Evolutionary conservation across 1,284 basidiomycete genomes (phyloP).

Genomic region (Gyrodon tennesseensis): DNA sequence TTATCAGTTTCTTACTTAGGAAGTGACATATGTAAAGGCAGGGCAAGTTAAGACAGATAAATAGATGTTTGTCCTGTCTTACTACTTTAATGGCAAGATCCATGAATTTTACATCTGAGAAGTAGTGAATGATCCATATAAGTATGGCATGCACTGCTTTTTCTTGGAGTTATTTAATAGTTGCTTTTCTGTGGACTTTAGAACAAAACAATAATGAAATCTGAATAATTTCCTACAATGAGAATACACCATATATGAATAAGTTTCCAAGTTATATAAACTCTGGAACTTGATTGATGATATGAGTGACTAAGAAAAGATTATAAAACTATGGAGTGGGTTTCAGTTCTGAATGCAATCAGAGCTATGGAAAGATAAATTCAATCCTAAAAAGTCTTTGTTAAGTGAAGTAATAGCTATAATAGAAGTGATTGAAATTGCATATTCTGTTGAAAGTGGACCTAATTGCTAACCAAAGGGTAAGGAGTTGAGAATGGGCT

Average conservation of each 20-base stretch:
- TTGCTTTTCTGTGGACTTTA: conserved; percentile 39
- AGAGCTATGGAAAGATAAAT: conserved; percentile 35
- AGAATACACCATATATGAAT: conserved; percentile 32
- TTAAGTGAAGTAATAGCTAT: too few relatives aligned
- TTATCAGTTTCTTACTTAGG: too few relatives aligned
- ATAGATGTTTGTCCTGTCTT: conserved; percentile 25
- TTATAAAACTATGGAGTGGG: conserved; percentile 45
- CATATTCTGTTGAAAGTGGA: too few relatives aligned
- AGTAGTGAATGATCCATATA: conserved; percentile 35
- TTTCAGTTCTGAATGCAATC: conserved; percentile 38
- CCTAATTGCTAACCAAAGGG: too few relatives aligned
- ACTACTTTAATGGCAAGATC: conserved; percentile 44
- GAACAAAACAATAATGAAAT: conserved; percentile 4
- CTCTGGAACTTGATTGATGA: conserved; percentile 38
- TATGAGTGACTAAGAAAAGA: conserved; percentile 33
- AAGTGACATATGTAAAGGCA: too few relatives aligned
- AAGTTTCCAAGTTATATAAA: conserved; percentile 33
- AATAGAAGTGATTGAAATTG: too few relatives aligned
- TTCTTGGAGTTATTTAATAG: conserved; percentile 40
- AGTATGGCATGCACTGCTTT: conserved; percentile 34
- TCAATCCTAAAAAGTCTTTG: too few relatives aligned
- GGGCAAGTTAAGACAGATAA: too few relatives aligned
- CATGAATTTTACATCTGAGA: conserved; percentile 47
- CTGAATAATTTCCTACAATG: conserved; percentile 35
- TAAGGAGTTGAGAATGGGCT: too few relatives aligned